Conservation (phyloP, 2,329 filamentous ascomycete genomes). For the Akanthomyces muscarius region DNA sequence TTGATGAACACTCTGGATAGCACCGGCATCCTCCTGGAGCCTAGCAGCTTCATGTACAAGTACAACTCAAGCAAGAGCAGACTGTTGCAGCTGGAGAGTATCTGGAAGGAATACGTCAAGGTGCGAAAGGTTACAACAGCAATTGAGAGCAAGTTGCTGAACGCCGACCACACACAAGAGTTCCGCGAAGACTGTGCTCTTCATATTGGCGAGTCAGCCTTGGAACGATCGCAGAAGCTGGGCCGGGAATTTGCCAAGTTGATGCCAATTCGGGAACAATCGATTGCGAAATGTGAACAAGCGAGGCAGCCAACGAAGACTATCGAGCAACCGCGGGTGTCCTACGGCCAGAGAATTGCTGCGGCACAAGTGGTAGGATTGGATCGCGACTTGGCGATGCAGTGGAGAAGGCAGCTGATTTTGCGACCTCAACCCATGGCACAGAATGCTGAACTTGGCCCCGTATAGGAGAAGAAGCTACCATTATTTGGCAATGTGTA, state of each 20-base stretch:
- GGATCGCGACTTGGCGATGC: neutral
- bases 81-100: slow-evolving; percentile 32
- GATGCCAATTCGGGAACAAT: neutral
- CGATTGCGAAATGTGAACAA: neutral
- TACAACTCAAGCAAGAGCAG: slow-evolving; percentile 22
- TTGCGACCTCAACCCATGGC: neutral
- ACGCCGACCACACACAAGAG: slow-evolving; percentile 25
- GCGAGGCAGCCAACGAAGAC: neutral
- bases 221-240: slow-evolving; percentile 23
- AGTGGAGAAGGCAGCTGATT: slow-evolving; percentile 1
- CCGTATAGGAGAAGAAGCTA: neutral
- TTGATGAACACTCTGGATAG: neutral
- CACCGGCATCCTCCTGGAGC: neutral
- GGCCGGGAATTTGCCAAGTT: slow-evolving; percentile 22
- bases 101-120: slow-evolving; percentile 30
- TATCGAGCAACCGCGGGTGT: neutral
- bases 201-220: slow-evolving; percentile 25
- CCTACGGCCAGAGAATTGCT: neutral
- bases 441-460: neutral
- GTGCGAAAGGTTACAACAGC: slow-evolving; percentile 28
- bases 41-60: neutral
- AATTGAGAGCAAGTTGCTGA: slow-evolving; percentile 34
- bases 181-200: slow-evolving; percentile 31
- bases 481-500: neutral
- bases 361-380: neutral